phyloP scores from a whole-genome alignment of 73 alveolate species.

The Effrenium voratum region DNA sequence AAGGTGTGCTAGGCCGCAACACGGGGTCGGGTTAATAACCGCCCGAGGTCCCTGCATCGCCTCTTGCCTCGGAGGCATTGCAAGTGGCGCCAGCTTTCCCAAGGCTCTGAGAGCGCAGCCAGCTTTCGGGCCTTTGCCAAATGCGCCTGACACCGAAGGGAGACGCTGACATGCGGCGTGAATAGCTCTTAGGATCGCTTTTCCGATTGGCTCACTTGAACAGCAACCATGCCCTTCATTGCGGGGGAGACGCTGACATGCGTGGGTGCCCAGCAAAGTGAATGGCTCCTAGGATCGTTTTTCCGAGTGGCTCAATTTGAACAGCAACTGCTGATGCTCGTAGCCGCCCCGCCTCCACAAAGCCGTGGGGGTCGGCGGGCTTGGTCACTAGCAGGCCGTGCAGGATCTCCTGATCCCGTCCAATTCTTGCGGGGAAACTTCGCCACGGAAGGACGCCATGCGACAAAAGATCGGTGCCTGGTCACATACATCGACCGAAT shows the following conservation, averaged over 20 bases:
- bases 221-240: no score
- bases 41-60: no score
- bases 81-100: neutral
- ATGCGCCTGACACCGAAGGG: constrained; percentile 41
- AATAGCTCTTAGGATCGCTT: neutral
- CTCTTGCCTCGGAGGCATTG: neutral
- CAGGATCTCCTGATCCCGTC: constrained; percentile 53
- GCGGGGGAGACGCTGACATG: no score
- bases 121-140: constrained; percentile 75
- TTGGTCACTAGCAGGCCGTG: constrained; percentile 76
- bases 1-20: no score
- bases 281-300: no score
- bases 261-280: no score
- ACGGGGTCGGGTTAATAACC: no score
- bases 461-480: no score
- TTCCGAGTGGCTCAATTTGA: no score
- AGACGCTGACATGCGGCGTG: neutral
- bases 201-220: neutral
- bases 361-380: constrained; percentile 69
- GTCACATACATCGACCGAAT: neutral
- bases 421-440: no score
- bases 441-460: no score
- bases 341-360: constrained; percentile 39
- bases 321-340: neutral
- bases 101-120: neutral